Evolutionary conservation across 73 alveolate genomes (phyloP).

Genomic region (Uronychia binucleata): DNA sequence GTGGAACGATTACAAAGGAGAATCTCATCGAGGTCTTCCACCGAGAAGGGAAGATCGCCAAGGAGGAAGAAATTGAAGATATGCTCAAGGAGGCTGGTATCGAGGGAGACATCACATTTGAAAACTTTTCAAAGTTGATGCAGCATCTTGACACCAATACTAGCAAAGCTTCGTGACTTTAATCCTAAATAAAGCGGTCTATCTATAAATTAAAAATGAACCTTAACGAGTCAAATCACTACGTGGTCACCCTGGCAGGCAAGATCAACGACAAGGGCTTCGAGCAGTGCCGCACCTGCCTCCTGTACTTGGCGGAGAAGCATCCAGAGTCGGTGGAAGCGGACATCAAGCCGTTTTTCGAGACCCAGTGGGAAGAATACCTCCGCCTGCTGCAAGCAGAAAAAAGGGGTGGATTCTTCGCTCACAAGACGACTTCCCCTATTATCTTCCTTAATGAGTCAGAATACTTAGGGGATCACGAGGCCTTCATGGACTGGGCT

Average conservation of each 20-base stretch:
- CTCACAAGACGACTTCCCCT: conserved; percentile 44
- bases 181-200: too few relatives aligned
- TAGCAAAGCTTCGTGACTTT: too few relatives aligned
- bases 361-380: conserved; percentile 70
- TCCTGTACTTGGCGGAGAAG: conserved; percentile 30
- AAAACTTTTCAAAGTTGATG: conserved; percentile 59
- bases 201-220: too few relatives aligned
- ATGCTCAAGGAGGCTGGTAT: conserved; percentile 2
- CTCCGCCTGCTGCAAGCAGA: conserved; percentile 33
- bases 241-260: conserved; percentile 49
- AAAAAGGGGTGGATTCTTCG: conserved; percentile 59
- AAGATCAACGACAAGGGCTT: conserved; percentile 49
- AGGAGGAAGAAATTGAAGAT: conserved; percentile 6
- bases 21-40: conserved; percentile 37
- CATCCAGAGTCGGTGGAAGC: conserved; percentile 32
- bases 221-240: background rate
- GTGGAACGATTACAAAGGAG: conserved; percentile 35
- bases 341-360: conserved; percentile 36
- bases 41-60: conserved; percentile 36
- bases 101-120: conserved; percentile 38
- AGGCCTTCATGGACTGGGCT: conserved; percentile 54
- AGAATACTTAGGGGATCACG: conserved; percentile 28
- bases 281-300: conserved; percentile 54
- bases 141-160: background rate
- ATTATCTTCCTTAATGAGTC: conserved; percentile 32